Percentiles rank a stretch among this genome's conserved stretches.
Conservation (phyloP, 2,329 filamentous ascomycete genomes). For the Fusarium lyarnte region DNA sequence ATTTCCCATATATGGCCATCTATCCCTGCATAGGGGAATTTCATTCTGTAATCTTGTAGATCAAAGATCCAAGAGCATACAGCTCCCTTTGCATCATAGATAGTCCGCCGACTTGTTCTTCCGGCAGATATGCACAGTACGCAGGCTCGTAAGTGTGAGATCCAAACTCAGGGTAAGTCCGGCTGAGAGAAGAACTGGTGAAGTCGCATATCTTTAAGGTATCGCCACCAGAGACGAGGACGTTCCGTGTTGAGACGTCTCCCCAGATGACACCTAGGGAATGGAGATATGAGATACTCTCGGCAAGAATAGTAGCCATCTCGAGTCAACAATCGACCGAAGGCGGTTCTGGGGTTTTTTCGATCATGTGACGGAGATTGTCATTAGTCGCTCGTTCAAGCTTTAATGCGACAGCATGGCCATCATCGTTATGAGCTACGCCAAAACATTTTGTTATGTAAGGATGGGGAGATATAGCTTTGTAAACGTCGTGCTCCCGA, state of each 20-base stretch:
- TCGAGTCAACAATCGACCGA: background rate
- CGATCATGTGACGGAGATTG: background rate
- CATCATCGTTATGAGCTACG: rapidly evolving
- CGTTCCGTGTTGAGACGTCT: background rate
- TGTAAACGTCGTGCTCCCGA: background rate
- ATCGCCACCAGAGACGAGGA: background rate
- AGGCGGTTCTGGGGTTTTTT: background rate
- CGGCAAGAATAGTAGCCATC: background rate
- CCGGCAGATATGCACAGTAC: background rate
- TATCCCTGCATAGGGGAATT: background rate
- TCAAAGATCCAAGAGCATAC: background rate
- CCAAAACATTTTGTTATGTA: background rate
- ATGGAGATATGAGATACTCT: rapidly evolving
- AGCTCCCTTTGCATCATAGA: background rate
- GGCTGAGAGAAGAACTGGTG: background rate
- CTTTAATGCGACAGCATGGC: background rate
- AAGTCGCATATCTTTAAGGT: background rate
- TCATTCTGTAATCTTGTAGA: background rate
- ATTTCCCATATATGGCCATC: background rate
- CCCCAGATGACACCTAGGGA: background rate
- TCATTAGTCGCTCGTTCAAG: background rate
- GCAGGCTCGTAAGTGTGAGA: background rate
- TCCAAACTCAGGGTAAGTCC: background rate
- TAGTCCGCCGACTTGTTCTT: background rate
- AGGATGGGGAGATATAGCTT: background rate